Base-by-base conservation (phyloP, 768 basidiomycete genomes). In the Coprinopsis cinerea region DNA sequence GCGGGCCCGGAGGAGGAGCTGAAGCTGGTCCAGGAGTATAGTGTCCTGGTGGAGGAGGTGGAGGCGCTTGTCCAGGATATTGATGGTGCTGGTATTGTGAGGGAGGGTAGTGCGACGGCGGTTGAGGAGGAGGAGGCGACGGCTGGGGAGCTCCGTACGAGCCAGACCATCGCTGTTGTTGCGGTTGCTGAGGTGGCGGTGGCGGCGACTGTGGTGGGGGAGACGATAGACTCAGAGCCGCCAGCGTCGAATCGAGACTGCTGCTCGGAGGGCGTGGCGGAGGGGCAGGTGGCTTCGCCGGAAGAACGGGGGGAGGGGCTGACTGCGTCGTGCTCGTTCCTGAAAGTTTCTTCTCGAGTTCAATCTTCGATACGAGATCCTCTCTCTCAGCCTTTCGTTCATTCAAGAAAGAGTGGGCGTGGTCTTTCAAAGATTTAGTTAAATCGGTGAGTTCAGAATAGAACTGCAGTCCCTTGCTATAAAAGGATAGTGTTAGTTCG, bases 381-480 rank as follows among this genome's bases (percentile, higher is more conserved):
- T 88, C 83, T 7, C 93, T 76, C 62, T 98, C 93, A 0, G 71
- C 66, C 6, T 72, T 76, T 24, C 95, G 74, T 15, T 76, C 70
- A 0, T 75, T 67, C 6, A 92, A 70, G 59, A 86, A 96, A 0
- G 71, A 66, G 44, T 73, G 77, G 2, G 80, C 77, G 49, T 82
- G 82, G 3, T 73, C 65, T 28, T 74, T 69, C 3, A 97, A 75
- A 6, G 74, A 77, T 0, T 67, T 59, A 10, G 82, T 73, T 30
- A 94, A 66, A 15, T 82, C 80, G 0, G 73, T 76, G 13, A 98
- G 75, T 54, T 94, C 90, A 4, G 72, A 74, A 63, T 99, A 97
- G 66, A 95, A 99, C 37, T 86, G 81, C 1, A 92, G 70, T 0
- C 94, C 95, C 63, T 93, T 94, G 11, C 89, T 92, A 62, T 55